Evolutionary conservation across 352 stramenopile species (phyloP), one percentile per base, ranked within the genome.

Genomic region (Globisporangium yorkense): DNA sequence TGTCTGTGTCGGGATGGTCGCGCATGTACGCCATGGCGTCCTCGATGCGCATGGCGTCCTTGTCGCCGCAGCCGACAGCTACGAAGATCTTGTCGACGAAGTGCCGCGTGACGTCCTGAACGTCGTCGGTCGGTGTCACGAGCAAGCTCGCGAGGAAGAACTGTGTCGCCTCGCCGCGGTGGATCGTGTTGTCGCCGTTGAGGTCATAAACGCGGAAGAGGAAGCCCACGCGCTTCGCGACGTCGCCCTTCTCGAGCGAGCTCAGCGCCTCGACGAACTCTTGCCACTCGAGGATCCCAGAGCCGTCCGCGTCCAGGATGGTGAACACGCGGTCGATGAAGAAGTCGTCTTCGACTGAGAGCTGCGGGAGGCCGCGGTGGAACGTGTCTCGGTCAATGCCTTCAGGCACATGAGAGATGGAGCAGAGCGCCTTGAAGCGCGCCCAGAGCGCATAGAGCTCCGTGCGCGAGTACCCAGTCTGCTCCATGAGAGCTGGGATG

Each of bases 201-300:
- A 88, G 51, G 50, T 92, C 81, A 61, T 92, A 92, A 3, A 84
- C 77, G n/a, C 76, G 71, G 61, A 92, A 92, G 18, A 92, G 68
- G 48, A 92, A 86, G 7, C 61, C 62, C 2, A 88, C 70, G 21
- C 81, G 71, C 24, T 79, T 72, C 13, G 66, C 51, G 12, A 72
- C 47, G 43, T 79, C 78, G 16, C 79, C 79, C 33, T 88, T 87
- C 41, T 92, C 81, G 0, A 89, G 62, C 21, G 79, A 72, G 35
- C 74, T 80, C 31, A 92, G 71, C 31, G 81, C 81, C 6, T 77
- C 74, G 46, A 92, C 70, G 44, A 92, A 92, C 61, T 92, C 77
- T 0, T 75, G 61, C 81, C 81, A 92, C 39, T 92, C 77, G 20
- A 92, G 68, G 33, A 76, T 71, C 5, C 76, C 77, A 0, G 77